Base-by-base conservation (phyloP, 2,329 filamentous ascomycete species). In the Tolypocladium guangdongense region DNA sequence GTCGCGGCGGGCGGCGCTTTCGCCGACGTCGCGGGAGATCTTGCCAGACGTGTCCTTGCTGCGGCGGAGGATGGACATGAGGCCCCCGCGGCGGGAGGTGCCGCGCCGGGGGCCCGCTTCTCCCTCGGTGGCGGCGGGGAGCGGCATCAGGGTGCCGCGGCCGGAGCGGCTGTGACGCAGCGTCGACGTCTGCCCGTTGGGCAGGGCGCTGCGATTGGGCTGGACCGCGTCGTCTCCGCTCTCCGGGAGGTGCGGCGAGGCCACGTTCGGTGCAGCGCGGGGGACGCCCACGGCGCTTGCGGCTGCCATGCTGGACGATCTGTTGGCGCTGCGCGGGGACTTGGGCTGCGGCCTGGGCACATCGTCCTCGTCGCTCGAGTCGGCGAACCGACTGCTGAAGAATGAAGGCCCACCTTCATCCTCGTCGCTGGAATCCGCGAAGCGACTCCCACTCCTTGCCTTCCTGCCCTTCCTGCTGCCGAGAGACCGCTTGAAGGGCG, bases 341-440 rank as follows among this genome's bases (percentile, higher is more conserved):
- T 59, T 66, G 8, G 58, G 36, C 7, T 45, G 55, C 1, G 62
- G 60, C 2, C 43, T 43, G 10, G 32, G 58, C 27, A 50, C 39
- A 10, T 57, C 59, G 16, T 61, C 59, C 24, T 60, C 58, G 20
- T 60, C 59, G 22, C 60, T 61, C 51, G 54, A 62, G 49, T 50
- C 56, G 1, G 74, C 81, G 60, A 90, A 87, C 1, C 86, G 82
- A 61, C 81, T 84, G 35, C 64, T 68, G 62, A 78, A 81, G 57
- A 61, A 18, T 56, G 63, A 24, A 55, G 63, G 33, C 59, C 65
- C 37, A 60, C 47, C 70, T 2, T 59, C 56, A 27, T 79, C 77
- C 37, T 86, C 83, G 57, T 84, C 82, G 56, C 87, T 81, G 4
- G 84, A 83, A 66, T 86, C 80, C 4, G 65, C 74, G 56, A 86